Percentiles rank a stretch among this genome's conserved stretches.
phyloP scores from a whole-genome alignment of 129 eudicot species.

The Artemisia tridentata region DNA sequence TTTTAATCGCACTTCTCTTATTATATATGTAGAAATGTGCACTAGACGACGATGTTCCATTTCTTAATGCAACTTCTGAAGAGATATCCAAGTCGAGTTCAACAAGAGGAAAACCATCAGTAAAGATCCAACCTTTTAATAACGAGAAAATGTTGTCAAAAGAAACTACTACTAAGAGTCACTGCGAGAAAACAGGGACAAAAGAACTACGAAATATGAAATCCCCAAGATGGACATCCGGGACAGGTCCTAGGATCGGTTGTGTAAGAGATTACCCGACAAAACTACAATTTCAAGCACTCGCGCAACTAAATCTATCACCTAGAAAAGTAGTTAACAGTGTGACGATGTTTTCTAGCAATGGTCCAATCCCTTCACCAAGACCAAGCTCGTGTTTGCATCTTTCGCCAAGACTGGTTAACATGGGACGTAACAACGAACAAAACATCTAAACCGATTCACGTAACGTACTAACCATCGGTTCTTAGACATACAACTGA shows the following conservation, averaged over 20 bases:
- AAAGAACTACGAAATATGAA: slow-evolving; percentile 20
- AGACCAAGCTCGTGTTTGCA: slow-evolving; percentile 47
- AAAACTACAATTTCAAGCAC: slow-evolving; percentile 54
- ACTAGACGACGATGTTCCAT: slow-evolving; percentile 53
- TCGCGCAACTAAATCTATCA: slow-evolving; percentile 52
- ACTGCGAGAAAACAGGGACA: slow-evolving; percentile 2
- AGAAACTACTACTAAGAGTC: slow-evolving; percentile 6
- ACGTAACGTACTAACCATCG: not conserved
- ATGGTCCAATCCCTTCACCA: slow-evolving; percentile 62
- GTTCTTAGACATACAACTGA: not conserved
- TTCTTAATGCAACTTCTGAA: not conserved
- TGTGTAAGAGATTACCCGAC: slow-evolving; percentile 59
- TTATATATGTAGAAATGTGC: slow-evolving; percentile 45
- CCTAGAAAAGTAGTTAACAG: slow-evolving; percentile 24
- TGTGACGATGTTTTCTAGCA: slow-evolving; percentile 13
- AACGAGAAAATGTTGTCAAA: not conserved
- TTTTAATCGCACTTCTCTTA: not conserved
- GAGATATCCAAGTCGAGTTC: slow-evolving; percentile 9
- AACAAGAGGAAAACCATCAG: not conserved
- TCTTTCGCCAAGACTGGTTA: slow-evolving; percentile 50
- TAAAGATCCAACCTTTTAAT: slow-evolving; percentile 11
- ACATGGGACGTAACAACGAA: slow-evolving; percentile 38
- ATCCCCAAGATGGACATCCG: slow-evolving; percentile 56
- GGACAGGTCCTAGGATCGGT: slow-evolving; percentile 62
- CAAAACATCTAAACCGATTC: not conserved